phyloP scores from a whole-genome alignment of 495 filamentous ascomycete genomes.

The Neurospora sp. region DNA sequence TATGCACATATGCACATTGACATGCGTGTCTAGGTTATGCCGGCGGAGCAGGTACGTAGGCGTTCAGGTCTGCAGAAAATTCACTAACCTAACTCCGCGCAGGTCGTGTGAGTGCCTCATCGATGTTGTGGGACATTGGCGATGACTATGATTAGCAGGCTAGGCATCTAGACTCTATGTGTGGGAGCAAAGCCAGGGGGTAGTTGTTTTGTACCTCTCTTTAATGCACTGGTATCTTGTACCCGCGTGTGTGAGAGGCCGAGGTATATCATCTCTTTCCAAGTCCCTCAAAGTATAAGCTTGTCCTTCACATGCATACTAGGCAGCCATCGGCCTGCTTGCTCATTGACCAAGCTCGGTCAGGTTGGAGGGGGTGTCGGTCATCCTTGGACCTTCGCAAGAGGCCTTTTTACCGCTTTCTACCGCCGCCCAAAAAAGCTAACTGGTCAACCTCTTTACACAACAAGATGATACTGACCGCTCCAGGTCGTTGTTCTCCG shows the following conservation, averaged over 20 bases:
- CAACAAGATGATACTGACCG: background rate
- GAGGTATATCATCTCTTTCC: background rate
- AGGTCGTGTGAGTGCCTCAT: background rate
- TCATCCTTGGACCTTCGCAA: background rate
- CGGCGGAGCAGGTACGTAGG: background rate
- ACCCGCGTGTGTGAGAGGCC: background rate
- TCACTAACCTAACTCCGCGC: background rate
- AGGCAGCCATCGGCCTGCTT: background rate
- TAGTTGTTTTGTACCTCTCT: background rate
- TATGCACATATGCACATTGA: too few species aligned
- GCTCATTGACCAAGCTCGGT: background rate
- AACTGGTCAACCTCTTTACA: background rate
- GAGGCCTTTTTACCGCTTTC: background rate
- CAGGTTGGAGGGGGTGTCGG: background rate
- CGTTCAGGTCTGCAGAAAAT: background rate
- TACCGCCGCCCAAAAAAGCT: background rate
- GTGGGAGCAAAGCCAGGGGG: background rate
- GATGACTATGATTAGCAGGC: background rate
- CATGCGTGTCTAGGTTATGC: background rate
- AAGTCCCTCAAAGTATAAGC: background rate
- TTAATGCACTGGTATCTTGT: background rate
- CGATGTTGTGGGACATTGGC: background rate
- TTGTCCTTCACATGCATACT: background rate
- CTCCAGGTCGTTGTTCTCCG: background rate
- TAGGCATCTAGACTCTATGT: background rate